These are phyloP conservation scores for Phytophthora fragariae DNA, from an alignment of 352 stramenopile species.

Conservation along the genomic window DNA sequence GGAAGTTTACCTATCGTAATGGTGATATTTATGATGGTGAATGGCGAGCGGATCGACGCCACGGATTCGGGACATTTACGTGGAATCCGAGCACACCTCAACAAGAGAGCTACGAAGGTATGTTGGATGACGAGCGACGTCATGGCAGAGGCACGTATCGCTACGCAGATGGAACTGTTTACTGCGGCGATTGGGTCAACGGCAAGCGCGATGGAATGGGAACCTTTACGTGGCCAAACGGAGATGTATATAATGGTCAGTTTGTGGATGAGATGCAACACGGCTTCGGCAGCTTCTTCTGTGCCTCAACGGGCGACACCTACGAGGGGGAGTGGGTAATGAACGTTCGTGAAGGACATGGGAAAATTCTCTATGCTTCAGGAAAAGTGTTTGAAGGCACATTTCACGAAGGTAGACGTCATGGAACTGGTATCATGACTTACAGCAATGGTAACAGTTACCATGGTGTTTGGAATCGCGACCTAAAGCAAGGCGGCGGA, in stretches of 20 bases:
- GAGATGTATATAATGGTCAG: slow-evolving; percentile 83
- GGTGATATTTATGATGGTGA: slow-evolving; percentile 85
- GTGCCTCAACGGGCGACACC: slow-evolving; percentile 49
- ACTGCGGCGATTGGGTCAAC: slow-evolving; percentile 70
- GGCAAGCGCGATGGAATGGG: slow-evolving; percentile 81
- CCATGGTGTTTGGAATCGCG: slow-evolving; percentile 87
- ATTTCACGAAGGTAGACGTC: slow-evolving; percentile 78
- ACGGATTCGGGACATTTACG: slow-evolving; percentile 66
- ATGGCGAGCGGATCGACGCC: slow-evolving; percentile 64
- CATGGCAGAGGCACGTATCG: slow-evolving; percentile 70
- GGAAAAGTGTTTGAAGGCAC: slow-evolving; percentile 89
- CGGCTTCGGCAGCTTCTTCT: slow-evolving; percentile 76
- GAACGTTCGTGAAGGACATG: slow-evolving; percentile 85
- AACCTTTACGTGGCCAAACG: slow-evolving; percentile 86
- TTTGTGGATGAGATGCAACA: slow-evolving; percentile 87
- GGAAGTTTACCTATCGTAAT: slow-evolving; percentile 83
- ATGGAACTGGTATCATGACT: slow-evolving; percentile 82
- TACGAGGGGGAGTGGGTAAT: slow-evolving; percentile 85
- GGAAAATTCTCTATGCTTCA: slow-evolving; percentile 76
- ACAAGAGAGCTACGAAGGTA: slow-evolving; percentile 85
- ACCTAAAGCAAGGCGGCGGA: slow-evolving; percentile 88
- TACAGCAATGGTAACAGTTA: slow-evolving; percentile 87
- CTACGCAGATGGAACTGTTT: slow-evolving; percentile 69
- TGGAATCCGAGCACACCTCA: slow-evolving; percentile 62
- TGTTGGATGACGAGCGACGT: slow-evolving; percentile 66